A percentile compares a stretch with the other conserved stretches of the same genome.
Evolutionary conservation across 768 basidiomycete species (phyloP).

Genomic region (Collybiopsis confluens): DNA sequence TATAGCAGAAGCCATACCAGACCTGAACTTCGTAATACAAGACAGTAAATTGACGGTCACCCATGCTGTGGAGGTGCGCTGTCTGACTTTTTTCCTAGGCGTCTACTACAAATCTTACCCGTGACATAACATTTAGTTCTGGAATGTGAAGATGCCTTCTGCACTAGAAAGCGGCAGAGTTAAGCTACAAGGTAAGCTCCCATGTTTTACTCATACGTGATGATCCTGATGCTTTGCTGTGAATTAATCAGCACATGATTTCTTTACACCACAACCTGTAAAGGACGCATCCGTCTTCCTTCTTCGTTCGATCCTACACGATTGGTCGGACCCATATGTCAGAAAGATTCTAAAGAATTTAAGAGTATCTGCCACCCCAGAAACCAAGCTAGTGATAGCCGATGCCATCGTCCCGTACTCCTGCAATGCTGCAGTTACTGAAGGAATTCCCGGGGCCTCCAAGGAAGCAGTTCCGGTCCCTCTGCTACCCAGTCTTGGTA

Average conservation of each 20-base stretch:
- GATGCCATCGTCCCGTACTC: slow-evolving; percentile 16
- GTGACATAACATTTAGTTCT: slow-evolving; percentile 46
- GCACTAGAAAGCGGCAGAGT: slow-evolving; percentile 14
- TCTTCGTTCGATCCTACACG: slow-evolving; percentile 23
- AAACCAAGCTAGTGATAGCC: slow-evolving; percentile 21
- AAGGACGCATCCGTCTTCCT: slow-evolving; percentile 21
- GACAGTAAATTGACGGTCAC: slow-evolving; percentile 50
- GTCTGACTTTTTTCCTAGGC: background rate
- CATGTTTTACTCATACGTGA: no score
- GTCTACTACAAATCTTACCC: background rate
- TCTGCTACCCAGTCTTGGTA: slow-evolving; percentile 9
- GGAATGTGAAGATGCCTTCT: slow-evolving; percentile 19
- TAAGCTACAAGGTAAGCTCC: slow-evolving; percentile 12
- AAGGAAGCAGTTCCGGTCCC: slow-evolving; percentile 2
- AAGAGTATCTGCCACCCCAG: slow-evolving; percentile 15
- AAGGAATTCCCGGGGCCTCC: background rate
- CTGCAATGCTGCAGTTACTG: background rate
- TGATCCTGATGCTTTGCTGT: no score
- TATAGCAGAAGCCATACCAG: slow-evolving; percentile 29
- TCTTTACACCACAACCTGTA: slow-evolving; percentile 22
- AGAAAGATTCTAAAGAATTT: slow-evolving; percentile 5
- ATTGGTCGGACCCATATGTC: slow-evolving; percentile 28
- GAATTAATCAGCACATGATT: slow-evolving; percentile 18
- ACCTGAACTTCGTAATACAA: slow-evolving; percentile 53
- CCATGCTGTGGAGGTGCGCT: background rate